Conservation (phyloP, 352 stramenopile species). For the Phytopythium ostracodes region DNA sequence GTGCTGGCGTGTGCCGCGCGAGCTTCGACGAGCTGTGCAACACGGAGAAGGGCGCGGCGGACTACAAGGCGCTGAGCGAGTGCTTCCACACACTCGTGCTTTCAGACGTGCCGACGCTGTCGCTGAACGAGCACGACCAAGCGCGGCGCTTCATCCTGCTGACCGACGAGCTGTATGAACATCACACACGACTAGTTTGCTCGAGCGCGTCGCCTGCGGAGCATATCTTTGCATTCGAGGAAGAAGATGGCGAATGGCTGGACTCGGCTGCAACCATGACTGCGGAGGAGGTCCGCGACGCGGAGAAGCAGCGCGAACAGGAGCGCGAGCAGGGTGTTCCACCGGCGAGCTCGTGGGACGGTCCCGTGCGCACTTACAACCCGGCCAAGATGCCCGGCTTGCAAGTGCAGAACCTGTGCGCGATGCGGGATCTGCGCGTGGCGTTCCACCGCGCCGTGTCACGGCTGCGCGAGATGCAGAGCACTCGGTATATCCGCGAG, state of each 20-base stretch:
- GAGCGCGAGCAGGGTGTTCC: constrained; percentile 40
- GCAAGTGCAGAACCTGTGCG: constrained; percentile 58
- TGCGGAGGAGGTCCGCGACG: constrained; percentile 14
- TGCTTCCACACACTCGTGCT: constrained; percentile 92
- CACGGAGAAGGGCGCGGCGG: constrained; percentile 89
- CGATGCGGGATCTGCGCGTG: constrained; percentile 67
- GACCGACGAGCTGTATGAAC: constrained; percentile 97
- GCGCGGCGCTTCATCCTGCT: constrained; percentile 96
- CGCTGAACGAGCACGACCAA: constrained; percentile 87
- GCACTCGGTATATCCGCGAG: constrained; percentile 54
- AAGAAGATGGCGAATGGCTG: constrained; percentile 27
- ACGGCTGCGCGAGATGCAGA: constrained; percentile 86
- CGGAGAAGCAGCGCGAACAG: constrained; percentile 25
- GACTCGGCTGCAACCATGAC: constrained; percentile 15
- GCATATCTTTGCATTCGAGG: constrained; percentile 74
- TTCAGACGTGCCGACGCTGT: constrained; percentile 81
- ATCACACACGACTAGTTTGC: constrained; percentile 52
- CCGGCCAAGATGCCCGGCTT: constrained; percentile 53
- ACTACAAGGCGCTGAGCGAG: constrained; percentile 93
- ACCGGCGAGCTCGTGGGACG: constrained; percentile 63
- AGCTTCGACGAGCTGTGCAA: constrained; percentile 95
- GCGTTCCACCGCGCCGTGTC: constrained; percentile 79
- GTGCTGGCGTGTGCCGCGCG: constrained; percentile 54
- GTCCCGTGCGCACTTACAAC: constrained; percentile 48
- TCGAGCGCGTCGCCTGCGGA: constrained; percentile 37